Conservation (phyloP, 495 filamentous ascomycete species). For the Talaromyces thailandensis region DNA sequence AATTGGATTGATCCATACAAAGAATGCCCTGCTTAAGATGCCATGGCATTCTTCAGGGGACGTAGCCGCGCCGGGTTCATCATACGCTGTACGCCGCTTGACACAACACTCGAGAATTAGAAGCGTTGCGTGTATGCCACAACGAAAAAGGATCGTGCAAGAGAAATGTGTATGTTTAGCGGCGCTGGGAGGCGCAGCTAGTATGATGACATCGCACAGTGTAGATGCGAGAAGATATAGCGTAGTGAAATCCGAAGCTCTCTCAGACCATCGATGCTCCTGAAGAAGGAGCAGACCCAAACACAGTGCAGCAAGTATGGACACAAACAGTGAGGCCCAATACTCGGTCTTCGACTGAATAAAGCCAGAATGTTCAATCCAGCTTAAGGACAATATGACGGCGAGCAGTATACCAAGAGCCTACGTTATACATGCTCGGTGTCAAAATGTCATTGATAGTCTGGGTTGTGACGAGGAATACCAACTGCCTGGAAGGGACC, state of each 20-base stretch:
- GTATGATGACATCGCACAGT: neutral
- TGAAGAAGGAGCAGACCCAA: neutral
- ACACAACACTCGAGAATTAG: neutral
- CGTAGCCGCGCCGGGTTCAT: neutral
- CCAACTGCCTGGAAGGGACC: neutral
- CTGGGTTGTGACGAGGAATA: neutral
- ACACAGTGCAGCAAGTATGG: neutral
- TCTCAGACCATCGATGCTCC: neutral
- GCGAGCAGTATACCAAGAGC: neutral
- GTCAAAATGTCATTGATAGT: neutral
- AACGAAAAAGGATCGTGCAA: neutral
- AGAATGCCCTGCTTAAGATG: neutral
- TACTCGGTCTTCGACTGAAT: neutral
- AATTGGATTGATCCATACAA: slow-evolving; percentile 3
- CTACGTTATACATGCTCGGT: neutral
- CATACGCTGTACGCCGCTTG: neutral
- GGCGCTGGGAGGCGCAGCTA: neutral
- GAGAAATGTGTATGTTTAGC: neutral
- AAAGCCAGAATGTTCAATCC: neutral
- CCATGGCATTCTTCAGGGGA: neutral
- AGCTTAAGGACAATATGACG: neutral
- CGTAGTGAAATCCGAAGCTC: neutral
- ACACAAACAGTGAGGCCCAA: neutral
- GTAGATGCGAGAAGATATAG: neutral
- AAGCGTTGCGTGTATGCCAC: neutral